phyloP scores from a whole-genome alignment of 2,329 filamentous ascomycete genomes.

The Verticillium klebahnii region DNA sequence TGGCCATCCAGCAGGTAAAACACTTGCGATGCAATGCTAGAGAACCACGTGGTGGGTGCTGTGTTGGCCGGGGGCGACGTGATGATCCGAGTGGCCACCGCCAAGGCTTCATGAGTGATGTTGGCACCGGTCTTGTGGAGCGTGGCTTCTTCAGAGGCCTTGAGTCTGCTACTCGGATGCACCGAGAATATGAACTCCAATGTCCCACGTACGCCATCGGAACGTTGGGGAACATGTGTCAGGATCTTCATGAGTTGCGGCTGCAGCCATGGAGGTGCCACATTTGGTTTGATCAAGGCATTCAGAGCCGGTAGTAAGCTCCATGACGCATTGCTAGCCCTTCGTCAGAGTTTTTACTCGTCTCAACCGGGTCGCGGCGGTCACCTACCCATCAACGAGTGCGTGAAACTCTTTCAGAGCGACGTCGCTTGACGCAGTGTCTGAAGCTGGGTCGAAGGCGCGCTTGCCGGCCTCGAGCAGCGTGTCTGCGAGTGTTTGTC shows the following conservation, averaged over 20 bases:
- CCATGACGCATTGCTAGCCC: constrained; percentile 28
- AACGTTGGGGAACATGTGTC: constrained; percentile 55
- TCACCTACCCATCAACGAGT: constrained; percentile 43
- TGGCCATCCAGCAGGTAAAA: constrained; percentile 56
- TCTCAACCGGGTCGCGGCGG: not conserved
- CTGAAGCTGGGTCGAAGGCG: constrained; percentile 42
- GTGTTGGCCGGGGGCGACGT: constrained; percentile 54
- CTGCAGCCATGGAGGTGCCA: constrained; percentile 57
- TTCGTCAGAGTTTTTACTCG: not conserved
- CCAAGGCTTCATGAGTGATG: constrained; percentile 65
- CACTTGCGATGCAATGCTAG: constrained; percentile 56
- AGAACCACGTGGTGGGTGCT: constrained; percentile 54
- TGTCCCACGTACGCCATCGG: constrained; percentile 60
- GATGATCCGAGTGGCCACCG: constrained; percentile 57
- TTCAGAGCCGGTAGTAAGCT: constrained; percentile 59
- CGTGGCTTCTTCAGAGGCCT: constrained; percentile 31
- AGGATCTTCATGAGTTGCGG: constrained; percentile 51
- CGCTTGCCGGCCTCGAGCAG: constrained; percentile 37
- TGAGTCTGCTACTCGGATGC: constrained; percentile 49
- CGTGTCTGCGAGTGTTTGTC: constrained; percentile 20
- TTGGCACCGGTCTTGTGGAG: constrained; percentile 55
- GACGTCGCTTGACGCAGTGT: constrained; percentile 25
- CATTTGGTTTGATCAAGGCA: constrained; percentile 56
- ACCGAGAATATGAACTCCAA: constrained; percentile 69
- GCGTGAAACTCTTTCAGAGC: constrained; percentile 35